Base-by-base conservation (phyloP, 148 eudicot species). In the Persicaria tinctoria region DNA sequence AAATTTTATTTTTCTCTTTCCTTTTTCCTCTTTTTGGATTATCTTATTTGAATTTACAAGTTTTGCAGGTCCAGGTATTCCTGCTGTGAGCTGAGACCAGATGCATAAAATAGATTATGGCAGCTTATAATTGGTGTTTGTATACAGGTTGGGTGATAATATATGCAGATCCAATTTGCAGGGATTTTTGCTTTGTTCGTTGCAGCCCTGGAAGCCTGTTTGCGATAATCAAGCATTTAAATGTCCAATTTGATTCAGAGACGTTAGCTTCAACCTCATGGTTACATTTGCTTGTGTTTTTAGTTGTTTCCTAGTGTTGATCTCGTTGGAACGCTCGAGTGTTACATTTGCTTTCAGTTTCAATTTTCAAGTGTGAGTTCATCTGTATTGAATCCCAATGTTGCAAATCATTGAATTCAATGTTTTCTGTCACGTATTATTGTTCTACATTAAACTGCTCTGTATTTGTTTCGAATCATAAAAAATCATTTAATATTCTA, bases 61-160 rank as follows among this genome's bases (percentile, higher is more conserved):
- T 82, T 80, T 80, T 91, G 93, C 97, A 91, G 97, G 93, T 85
- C 86, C 88, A 87, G 93, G 90, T 87, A 83, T 84, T 85, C 88
- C 89, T 87, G 88, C 86, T 84, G 80, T 73, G 77, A 82, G 87
- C 81, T 76, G 78, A 68, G 82, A 78, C 84, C 86, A n/a, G 60
- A 55, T 55, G 60, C 60, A 55, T 55, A 4, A 55, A 16, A 75
- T 60, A 41, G 78, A 79, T 77, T 81, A 78, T 82, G 72, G 87
- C 87, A 74, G 87, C 89, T 91, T 86, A 86, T 84, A 60, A 60
- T 79, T 64, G 46, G 85, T 86, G 79, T 85, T 89, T 91, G 77
- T 81, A 86, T 87, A 89, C 97, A 91, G 97, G 97, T 87, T 64
- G 74, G 79, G 79, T 82, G 78, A 77, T 79, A 76, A 79, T 79